Conservation (phyloP, 2,329 filamentous ascomycete species). For the Sporothrix schenckii region DNA sequence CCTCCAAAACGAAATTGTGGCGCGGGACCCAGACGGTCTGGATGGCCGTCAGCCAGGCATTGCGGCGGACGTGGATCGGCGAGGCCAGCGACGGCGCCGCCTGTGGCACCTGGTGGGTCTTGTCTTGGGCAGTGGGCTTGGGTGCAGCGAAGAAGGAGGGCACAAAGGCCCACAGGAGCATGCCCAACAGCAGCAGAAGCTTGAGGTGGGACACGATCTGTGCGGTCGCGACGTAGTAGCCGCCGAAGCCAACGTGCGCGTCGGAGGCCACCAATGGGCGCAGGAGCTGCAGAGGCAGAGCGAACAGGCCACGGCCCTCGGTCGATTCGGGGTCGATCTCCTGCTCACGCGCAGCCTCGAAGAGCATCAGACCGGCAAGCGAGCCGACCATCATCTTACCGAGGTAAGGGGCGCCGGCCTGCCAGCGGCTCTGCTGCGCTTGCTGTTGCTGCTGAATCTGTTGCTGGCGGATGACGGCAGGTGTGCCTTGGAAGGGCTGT, state of each 20-base stretch:
- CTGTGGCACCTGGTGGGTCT: slow-evolving; percentile 47
- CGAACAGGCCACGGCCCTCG: slow-evolving; percentile 67
- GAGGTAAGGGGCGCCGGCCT: slow-evolving; percentile 58
- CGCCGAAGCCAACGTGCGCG: slow-evolving; percentile 58
- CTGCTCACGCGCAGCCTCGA: slow-evolving; percentile 74
- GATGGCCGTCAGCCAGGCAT: slow-evolving; percentile 90
- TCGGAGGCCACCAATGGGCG: slow-evolving; percentile 48
- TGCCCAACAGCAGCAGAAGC: slow-evolving; percentile 56
- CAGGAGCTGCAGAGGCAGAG: slow-evolving; percentile 61
- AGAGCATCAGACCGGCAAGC: slow-evolving; percentile 85
- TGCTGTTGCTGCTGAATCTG: slow-evolving; percentile 59
- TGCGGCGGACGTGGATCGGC: slow-evolving; percentile 79
- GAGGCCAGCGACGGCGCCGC: slow-evolving; percentile 74
- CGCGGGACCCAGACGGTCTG: slow-evolving; percentile 90
- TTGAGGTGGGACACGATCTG: slow-evolving; percentile 57
- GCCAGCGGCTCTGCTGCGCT: slow-evolving; percentile 58
- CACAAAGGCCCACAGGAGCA: slow-evolving; percentile 58
- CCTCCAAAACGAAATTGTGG: slow-evolving; percentile 83
- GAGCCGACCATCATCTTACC: slow-evolving; percentile 91
- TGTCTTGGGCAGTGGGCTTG: slow-evolving; percentile 53
- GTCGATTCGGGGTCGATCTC: slow-evolving; percentile 66
- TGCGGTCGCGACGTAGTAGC: slow-evolving; percentile 53
- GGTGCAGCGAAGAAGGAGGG: slow-evolving; percentile 60
- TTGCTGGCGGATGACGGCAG: slow-evolving; percentile 56
- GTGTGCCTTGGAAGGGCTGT: slow-evolving; percentile 47